These are phyloP conservation scores for Hemileia vastatrix DNA, from an alignment of 1,284 basidiomycete genomes.

Conservation along the genomic window DNA sequence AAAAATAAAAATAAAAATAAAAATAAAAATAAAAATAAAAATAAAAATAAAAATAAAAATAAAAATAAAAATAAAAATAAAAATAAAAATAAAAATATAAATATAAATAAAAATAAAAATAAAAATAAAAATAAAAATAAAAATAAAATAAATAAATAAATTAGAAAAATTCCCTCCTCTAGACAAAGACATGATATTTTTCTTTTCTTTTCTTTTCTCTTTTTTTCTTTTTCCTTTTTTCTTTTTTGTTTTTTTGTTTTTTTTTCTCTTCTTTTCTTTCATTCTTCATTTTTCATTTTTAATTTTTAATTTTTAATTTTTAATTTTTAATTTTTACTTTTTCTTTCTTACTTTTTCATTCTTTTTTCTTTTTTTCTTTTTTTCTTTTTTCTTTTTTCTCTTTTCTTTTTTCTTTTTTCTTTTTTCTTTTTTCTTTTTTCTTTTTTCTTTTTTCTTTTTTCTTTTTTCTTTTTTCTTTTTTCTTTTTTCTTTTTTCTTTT, in stretches of 20 bases:
- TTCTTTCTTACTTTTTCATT: no score
- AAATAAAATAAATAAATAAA: not conserved
- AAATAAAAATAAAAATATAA: not conserved
- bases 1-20: not conserved
- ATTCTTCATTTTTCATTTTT: not conserved
- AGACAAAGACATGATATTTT: not conserved
- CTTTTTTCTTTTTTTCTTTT: no score
- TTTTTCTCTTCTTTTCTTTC: not conserved
- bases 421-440: not conserved
- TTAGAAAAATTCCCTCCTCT: not conserved
- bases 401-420: not conserved
- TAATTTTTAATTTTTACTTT: no score
- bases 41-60: not conserved
- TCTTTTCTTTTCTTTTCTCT: not conserved
- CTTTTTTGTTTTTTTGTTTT: not conserved
- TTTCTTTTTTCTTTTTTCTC: not conserved
- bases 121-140: conserved; percentile 1
- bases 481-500: conserved; percentile 1
- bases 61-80: not conserved
- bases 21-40: not conserved
- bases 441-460: conserved; percentile 1
- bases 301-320: not conserved
- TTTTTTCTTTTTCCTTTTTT: not conserved
- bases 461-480: conserved; percentile 4
- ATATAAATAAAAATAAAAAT: not conserved